phyloP scores from a whole-genome alignment of 2,329 filamentous ascomycete species.

The Hysterium pulicare region DNA sequence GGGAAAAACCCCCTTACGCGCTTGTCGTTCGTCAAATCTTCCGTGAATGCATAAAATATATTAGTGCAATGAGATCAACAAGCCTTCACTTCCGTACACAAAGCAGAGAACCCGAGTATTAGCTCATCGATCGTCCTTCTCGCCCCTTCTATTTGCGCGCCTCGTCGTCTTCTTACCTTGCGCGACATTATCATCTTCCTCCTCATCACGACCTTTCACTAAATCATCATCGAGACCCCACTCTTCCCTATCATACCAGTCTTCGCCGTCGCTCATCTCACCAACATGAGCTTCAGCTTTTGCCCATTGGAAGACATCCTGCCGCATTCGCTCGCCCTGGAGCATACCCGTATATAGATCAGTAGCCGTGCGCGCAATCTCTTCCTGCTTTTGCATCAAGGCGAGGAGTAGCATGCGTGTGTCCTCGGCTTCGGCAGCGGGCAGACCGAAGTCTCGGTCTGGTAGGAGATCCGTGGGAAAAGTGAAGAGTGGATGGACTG shows the following conservation, averaged over 20 bases:
- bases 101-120: too few relatives aligned
- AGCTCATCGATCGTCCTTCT: constrained; percentile 33
- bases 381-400: constrained; percentile 83
- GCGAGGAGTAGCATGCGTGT: constrained; percentile 69
- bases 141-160: constrained; percentile 33
- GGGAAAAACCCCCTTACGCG: too few relatives aligned
- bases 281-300: constrained; percentile 74
- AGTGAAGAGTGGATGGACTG: constrained; percentile 71
- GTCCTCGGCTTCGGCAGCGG: constrained; percentile 72
- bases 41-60: too few relatives aligned
- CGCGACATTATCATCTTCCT: constrained; percentile 56
- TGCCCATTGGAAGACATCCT: constrained; percentile 69
- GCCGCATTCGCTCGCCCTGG: constrained; percentile 68
- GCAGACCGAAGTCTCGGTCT: constrained; percentile 69
- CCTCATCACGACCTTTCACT: constrained; percentile 79
- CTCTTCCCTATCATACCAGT: constrained; percentile 82
- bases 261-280: constrained; percentile 83
- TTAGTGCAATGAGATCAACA: too few relatives aligned
- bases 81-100: too few relatives aligned
- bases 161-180: constrained; percentile 49
- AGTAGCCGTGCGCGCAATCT: constrained; percentile 69
- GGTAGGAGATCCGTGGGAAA: constrained; percentile 60
- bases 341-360: constrained; percentile 68
- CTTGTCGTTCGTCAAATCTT: too few relatives aligned
- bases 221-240: constrained; percentile 72